These are phyloP conservation scores for Pseudovirgaria hyperparasitica DNA, from an alignment of 2,329 filamentous ascomycete species.

Conservation along the genomic window DNA sequence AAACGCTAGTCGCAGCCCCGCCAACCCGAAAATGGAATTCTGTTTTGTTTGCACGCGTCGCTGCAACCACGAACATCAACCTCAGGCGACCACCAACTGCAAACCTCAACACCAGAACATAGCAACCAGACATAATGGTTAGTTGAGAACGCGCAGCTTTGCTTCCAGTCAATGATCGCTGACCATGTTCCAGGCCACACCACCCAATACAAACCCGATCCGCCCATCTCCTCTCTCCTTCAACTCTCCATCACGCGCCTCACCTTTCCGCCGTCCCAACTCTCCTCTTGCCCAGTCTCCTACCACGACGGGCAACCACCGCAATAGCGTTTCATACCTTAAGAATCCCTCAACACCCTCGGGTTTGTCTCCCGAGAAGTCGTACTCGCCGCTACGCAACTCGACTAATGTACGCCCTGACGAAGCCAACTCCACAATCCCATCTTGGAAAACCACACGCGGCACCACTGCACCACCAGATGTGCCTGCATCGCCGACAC, in stretches of 20 bases:
- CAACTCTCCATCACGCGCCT: conserved; percentile 30
- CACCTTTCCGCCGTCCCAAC: conserved; percentile 31
- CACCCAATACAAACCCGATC: no score
- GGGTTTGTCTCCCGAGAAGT: conserved; percentile 6
- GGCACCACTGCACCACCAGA: conserved; percentile 16
- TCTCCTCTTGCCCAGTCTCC: conserved; percentile 26
- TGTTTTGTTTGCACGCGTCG: no score
- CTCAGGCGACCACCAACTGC: no score
- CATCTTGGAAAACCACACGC: conserved; percentile 22
- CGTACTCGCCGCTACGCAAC: conserved; percentile 16
- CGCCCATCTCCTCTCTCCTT: conserved; percentile 32
- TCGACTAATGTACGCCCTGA: conserved; percentile 21
- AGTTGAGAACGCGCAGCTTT: no score
- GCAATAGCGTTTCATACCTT: conserved; percentile 28
- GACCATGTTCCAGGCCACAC: no score
- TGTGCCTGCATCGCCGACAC: conserved; percentile 17
- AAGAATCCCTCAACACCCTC: conserved; percentile 7
- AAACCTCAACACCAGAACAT: no score
- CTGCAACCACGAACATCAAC: no score
- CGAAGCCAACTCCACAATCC: conserved; percentile 16
- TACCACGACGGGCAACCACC: conserved; percentile 27
- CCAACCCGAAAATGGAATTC: no score
- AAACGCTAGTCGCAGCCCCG: no score
- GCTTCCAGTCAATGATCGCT: no score
- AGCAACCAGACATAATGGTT: no score